Base-by-base conservation (phyloP, 176 grass and related monocot genomes). In the Triticum urartu region DNA sequence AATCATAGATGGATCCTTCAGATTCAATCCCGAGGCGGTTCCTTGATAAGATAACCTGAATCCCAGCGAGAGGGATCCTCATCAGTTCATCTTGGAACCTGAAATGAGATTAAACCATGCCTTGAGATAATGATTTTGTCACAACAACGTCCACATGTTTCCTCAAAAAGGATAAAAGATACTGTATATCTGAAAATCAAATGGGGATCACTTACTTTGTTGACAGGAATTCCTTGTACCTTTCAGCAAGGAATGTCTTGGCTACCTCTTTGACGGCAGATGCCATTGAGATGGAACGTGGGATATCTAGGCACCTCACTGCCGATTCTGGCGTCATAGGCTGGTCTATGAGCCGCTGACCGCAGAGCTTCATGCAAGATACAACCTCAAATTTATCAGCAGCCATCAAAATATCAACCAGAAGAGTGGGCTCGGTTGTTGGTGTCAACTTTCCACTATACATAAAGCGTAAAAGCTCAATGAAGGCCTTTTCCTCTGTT, bases 321-420 rank as follows among this genome's bases (percentile, higher is more conserved):
- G 95, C 92, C 26, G 92, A 97, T 22, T 97, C 95, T 59, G 92
- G 92, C 18, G 92, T 97, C 95, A 97, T 97, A 5, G 90, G 88
- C 64, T 17, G 50, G 50, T 54, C 50, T 54, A 92, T 85, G 63
- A 65, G 63, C 25, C 4, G 22, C 63, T 65, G 11, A 30, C 11
- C 12, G 11, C 25, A 65, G 5, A 28, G 24, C 63, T 26, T 28
- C 63, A 65, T 65, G 25, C 63, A 65, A 65, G 63, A 65, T 28
- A 0, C 25, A 28, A 65, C 63, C 63, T 65, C 63, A 65, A 65
- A 65, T 65, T 65, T 65, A 24, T 30, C 64, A 66, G 13, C 64
- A 32, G 26, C 64, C 64, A 66, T 14, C 64, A 14, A 66, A 11
- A 66, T 17, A 17, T 15, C 13, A 17, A 66, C 5, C 64, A 66